These are phyloP conservation scores for Brasenia schreberi DNA, from an alignment of 164 flowering plant genomes.

Conservation along the genomic window DNA sequence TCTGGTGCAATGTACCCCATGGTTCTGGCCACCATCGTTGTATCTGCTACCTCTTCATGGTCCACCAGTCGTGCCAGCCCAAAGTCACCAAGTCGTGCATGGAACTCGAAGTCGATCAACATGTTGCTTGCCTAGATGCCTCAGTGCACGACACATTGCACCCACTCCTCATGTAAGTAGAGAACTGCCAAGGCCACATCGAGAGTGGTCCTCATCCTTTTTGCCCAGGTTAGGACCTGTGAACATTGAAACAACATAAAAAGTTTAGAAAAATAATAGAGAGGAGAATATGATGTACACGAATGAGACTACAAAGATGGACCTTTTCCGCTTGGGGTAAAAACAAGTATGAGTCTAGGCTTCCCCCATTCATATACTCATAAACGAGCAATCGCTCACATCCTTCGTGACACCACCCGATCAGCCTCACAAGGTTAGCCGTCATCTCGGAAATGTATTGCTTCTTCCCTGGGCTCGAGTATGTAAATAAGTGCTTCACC, in stretches of 20 bases:
- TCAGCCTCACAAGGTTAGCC: constrained; percentile 43
- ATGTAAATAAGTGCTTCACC: constrained; percentile 30
- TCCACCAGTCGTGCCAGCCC: constrained; percentile 40
- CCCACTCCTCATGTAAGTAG: too few species aligned
- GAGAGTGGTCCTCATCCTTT: constrained; percentile 44
- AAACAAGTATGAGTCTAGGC: constrained; percentile 44
- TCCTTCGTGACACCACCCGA: constrained; percentile 57
- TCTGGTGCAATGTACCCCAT: too few species aligned
- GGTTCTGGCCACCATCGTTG: constrained; percentile 1
- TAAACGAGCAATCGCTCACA: constrained; percentile 36
- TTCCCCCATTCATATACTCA: constrained; percentile 57
- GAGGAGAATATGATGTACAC: neutral
- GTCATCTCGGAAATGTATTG: constrained; percentile 49
- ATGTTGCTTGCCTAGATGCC: too few species aligned
- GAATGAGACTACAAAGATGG: constrained; percentile 32
- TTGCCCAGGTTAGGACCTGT: constrained; percentile 37
- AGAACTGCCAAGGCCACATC: neutral
- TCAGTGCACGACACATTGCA: too few species aligned
- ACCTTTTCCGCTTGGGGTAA: constrained; percentile 17
- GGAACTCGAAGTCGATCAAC: constrained; percentile 39
- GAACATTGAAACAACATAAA: neutral
- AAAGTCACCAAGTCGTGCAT: constrained; percentile 42
- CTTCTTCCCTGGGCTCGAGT: constrained; percentile 28
- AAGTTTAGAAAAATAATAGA: too few species aligned
- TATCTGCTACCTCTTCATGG: constrained; percentile 32